Evolutionary conservation across 305 asterid species (phyloP).

Genomic region (Solanum hybrid): DNA sequence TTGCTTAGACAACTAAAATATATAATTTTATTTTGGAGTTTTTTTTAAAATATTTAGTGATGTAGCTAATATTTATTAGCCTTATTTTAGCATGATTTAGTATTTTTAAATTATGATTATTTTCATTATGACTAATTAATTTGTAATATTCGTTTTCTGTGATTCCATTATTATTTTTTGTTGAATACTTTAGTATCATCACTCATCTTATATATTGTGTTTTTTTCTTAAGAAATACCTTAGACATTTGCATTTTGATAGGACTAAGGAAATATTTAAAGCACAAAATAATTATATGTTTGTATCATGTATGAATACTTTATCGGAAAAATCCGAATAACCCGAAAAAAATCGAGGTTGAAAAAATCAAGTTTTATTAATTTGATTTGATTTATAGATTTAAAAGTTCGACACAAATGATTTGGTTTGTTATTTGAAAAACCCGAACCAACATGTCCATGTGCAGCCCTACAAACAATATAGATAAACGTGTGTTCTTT

Average conservation of each 20-base stretch:
- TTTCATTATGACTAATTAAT: no score
- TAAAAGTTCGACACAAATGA: background rate
- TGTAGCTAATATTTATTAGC: background rate
- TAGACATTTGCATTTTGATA: background rate
- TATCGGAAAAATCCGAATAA: background rate
- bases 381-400: no score
- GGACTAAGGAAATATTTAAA: background rate
- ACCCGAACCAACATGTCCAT: background rate
- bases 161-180: background rate
- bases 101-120: background rate
- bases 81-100: background rate
- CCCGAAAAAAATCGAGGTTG: background rate
- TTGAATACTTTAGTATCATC: background rate
- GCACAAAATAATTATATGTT: background rate
- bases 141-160: background rate
- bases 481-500: background rate
- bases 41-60: background rate
- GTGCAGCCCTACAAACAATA: background rate
- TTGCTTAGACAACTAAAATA: no score
- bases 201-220: no score
- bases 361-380: background rate
- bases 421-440: background rate
- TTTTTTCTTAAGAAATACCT: background rate
- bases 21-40: background rate
- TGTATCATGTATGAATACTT: background rate